Evolutionary conservation across 1,139 yeast genomes (phyloP), one percentile per base, ranked within the genome.

Genomic region (Blastobotrys malaysiensis): DNA sequence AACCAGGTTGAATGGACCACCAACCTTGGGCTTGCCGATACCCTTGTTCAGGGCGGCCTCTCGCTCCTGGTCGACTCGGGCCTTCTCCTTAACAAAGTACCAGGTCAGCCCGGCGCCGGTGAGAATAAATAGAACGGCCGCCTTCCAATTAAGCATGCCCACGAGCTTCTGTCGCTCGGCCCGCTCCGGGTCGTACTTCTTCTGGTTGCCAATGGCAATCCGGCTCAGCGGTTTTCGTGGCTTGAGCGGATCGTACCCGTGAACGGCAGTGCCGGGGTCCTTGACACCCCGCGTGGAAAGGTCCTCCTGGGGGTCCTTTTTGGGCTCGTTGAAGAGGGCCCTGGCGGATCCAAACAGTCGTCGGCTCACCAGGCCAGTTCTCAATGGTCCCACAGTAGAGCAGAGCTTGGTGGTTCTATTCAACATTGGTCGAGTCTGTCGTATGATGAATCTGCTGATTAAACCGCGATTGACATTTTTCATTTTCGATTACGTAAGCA

Each of bases 91-190:
- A 52, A 79, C 76, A 71, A 90, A 89, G 71, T 82, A 82, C 66
- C 75, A 84, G 5, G 90, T 84, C 54, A 86, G 74, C 0, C 77
- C 84, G 46, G 85, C 86, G 19, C 96, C 97, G 39, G 82, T 81
- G 0, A 76, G 77, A 4, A 86, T 59, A 65, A 90, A 79, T 27
- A 88, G 65, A 1, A 81, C 71, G 18, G 88, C 84, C 0, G 96
- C 90, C 65, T 86, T 87, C 96, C 97, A 89, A n/a, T 93, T 80
- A 21, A 93, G 81, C 69, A 88, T 85, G 61, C 88, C 93, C 52
- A 86, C 70, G 14, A 62, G 69, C 69, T 58, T 68, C 73, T 48
- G 73, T 68, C 59, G 68, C 60, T 50, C 70, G 59, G 60, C 56
- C 54, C 63, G 49, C 50, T 57, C 61, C 21, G 59, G 60, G 44